Conservation (phyloP, 2,329 filamentous ascomycete genomes). For the Alternaria sp. region DNA sequence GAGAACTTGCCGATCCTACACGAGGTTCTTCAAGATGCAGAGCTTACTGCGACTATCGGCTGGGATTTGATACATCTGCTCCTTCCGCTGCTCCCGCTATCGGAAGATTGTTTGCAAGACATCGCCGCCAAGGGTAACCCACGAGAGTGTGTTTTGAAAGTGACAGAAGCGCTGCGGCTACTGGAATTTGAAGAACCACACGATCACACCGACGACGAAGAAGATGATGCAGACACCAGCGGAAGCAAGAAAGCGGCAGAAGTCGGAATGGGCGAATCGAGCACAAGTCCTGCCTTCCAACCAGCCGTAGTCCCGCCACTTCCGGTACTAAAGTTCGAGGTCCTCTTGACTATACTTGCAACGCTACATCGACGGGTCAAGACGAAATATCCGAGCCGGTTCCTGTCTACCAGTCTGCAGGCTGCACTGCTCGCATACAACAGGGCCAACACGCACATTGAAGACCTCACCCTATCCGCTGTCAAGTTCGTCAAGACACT, state of each 20-base stretch:
- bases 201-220: constrained; percentile 62
- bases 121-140: constrained; percentile 81
- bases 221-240: constrained; percentile 34
- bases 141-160: constrained; percentile 79
- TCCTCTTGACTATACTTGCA: constrained; percentile 72
- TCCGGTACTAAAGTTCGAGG: constrained; percentile 66
- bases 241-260: constrained; percentile 25
- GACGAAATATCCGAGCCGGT: constrained; percentile 78
- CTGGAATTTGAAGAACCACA: constrained; percentile 57
- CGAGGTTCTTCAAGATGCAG: constrained; percentile 70
- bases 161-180: constrained; percentile 72
- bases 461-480: constrained; percentile 72
- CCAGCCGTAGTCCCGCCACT: constrained; percentile 44
- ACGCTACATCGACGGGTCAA: constrained; percentile 77
- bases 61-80: constrained; percentile 84
- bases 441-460: constrained; percentile 59
- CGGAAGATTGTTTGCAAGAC: constrained; percentile 73
- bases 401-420: constrained; percentile 77
- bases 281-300: constrained; percentile 35
- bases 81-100: constrained; percentile 67
- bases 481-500: constrained; percentile 74
- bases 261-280: constrained; percentile 40
- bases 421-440: constrained; percentile 72
- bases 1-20: constrained; percentile 72
- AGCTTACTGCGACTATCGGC: constrained; percentile 76